Percentiles rank a stretch among this genome's conserved stretches.
These are phyloP conservation scores for Cladophialophora exuberans DNA, from an alignment of 2,329 filamentous ascomycete genomes.

Conservation along the genomic window DNA sequence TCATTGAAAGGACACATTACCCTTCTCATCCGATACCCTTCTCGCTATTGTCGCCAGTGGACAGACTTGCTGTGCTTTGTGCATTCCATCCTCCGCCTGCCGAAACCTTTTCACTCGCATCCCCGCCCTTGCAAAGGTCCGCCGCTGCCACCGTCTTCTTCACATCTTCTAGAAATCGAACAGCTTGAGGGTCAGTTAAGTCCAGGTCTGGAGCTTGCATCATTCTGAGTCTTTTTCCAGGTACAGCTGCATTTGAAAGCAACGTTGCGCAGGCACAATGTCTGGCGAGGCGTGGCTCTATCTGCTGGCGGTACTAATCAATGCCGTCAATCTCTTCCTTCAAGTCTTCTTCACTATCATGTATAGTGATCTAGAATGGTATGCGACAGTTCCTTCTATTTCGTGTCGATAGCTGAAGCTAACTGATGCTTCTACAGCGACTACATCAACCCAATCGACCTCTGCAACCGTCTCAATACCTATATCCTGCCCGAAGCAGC, in stretches of 20 bases:
- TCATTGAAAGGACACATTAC: not conserved
- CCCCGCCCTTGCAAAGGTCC: not conserved
- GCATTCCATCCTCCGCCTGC: not conserved
- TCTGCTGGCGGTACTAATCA: constrained; percentile 96
- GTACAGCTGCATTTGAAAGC: constrained; percentile 4
- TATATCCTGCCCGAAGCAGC: constrained; percentile 99
- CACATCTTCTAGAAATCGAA: not conserved
- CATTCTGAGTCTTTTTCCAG: not conserved
- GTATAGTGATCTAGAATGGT: constrained; percentile 99
- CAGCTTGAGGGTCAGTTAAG: not conserved
- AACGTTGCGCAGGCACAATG: constrained; percentile 61
- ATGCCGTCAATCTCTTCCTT: constrained; percentile 99
- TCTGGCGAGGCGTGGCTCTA: constrained; percentile 98
- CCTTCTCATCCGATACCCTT: not conserved
- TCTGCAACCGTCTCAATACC: constrained; percentile 99
- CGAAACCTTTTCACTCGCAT: not conserved
- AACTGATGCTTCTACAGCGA: constrained; percentile 63
- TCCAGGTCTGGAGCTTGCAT: not conserved
- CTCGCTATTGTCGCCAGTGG: not conserved
- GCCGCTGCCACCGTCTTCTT: not conserved
- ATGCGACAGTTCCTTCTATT: constrained; percentile 48
- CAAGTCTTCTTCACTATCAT: constrained; percentile 99
- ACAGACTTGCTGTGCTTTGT: not conserved
- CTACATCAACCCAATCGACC: constrained; percentile 99
- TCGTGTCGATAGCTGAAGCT: not conserved